Evolutionary conservation across 257 asterid genomes (phyloP).

Genomic region (Nicotiana attenuata): DNA sequence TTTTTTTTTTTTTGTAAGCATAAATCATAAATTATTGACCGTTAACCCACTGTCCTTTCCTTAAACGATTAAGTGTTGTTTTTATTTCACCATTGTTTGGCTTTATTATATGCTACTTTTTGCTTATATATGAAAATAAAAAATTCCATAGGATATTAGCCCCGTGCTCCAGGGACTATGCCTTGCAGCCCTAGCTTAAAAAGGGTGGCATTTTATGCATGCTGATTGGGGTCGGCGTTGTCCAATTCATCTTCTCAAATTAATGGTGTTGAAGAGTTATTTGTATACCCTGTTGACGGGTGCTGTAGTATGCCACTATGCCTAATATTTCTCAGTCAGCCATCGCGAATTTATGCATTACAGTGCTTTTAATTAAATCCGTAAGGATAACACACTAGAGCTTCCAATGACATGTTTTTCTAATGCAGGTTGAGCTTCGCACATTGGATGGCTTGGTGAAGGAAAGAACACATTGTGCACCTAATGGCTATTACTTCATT

Average conservation of each 20-base stretch:
- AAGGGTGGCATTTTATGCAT: not conserved
- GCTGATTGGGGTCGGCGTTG: not conserved
- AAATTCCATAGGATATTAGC: not conserved
- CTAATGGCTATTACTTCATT: slow-evolving; percentile 96
- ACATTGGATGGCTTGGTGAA: slow-evolving; percentile 94
- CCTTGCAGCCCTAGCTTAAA: not conserved
- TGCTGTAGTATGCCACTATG: not conserved
- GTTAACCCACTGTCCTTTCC: not conserved
- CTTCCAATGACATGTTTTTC: not conserved
- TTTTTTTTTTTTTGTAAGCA: not conserved
- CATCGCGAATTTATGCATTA: not conserved
- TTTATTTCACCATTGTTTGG: not conserved
- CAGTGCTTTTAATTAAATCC: not conserved
- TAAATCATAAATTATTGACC: not conserved
- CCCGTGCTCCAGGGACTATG: not conserved
- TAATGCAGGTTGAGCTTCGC: slow-evolving; percentile 72
- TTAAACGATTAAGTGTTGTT: not conserved
- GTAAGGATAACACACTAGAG: not conserved
- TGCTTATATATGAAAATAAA: not conserved
- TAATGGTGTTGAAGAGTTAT: not conserved
- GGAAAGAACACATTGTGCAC: slow-evolving; percentile 94
- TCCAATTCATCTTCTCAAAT: not conserved
- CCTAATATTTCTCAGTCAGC: not conserved
- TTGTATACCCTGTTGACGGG: not conserved
- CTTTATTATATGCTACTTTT: not conserved